Base-by-base conservation (phyloP, 139 green algal species). In the Chlamydomonas asymmetrica region DNA sequence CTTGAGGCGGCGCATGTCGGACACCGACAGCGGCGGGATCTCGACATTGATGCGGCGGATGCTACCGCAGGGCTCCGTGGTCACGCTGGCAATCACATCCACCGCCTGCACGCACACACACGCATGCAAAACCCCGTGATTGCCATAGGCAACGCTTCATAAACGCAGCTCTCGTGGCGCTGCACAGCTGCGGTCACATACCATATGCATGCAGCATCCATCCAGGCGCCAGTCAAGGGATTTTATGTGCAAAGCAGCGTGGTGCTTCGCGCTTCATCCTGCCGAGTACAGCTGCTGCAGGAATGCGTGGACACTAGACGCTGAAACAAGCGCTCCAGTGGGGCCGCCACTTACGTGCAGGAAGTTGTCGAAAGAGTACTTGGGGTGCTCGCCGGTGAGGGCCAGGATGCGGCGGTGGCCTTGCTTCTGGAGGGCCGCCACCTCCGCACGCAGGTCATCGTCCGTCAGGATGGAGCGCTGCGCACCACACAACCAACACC, bases 31-130 rank as follows among this genome's bases (percentile, higher is more conserved):
- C 5, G 88, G 83, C 43, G 87, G 88, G 57, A 93, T 93, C 85
- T 93, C 88, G 48, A 93, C 88, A 52, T 93, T 93, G 70, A 92
- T 83, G 67, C 88, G 87, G 27, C 88, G 76, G 69, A 93, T 93
- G 70, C 83, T 82, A 74, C 88, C 87, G 45, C 80, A 90, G 3
- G 88, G 88, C 63, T 93, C 88, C 16, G 84, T 90, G 40, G 71
- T 62, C 32, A 88, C 80, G 31, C 37, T 63, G n/a, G 74, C 69
- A 57, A 92, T 90, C 31, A 85, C 74, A 10, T 91, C 48, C 32
- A 92, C 62, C 27, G 87, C 87, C 84, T 90, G 73, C 48, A 31
- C n/a, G 5, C 48, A 56, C 16, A 20, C 20, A 20, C 48, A 56
- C 48, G 20, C 48, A 56, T 16, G 20, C 16, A 16, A 56, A 20